phyloP scores from a whole-genome alignment of 305 asterid species.

The Andrographis paniculata region DNA sequence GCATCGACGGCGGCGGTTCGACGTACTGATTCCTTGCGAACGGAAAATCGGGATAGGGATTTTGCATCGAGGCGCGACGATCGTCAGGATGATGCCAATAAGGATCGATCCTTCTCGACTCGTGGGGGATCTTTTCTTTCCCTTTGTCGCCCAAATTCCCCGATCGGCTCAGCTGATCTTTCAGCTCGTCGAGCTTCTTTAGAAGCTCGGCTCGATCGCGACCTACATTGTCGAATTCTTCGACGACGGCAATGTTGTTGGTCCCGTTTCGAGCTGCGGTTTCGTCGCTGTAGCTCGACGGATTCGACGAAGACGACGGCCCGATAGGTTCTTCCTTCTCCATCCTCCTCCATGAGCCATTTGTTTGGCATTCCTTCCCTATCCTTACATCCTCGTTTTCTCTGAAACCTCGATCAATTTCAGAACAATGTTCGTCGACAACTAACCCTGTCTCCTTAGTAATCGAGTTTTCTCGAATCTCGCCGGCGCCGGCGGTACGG shows the following conservation, averaged over 20 bases:
- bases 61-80: slow-evolving; percentile 22
- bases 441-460: too few relatives aligned
- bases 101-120: slow-evolving; percentile 31
- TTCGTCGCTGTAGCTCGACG: slow-evolving; percentile 24
- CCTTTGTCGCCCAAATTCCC: slow-evolving; percentile 43
- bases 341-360: slow-evolving; percentile 28
- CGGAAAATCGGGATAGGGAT: slow-evolving; percentile 21
- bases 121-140: slow-evolving; percentile 39
- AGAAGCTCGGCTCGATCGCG: slow-evolving; percentile 55
- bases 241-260: slow-evolving; percentile 26
- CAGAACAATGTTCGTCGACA: too few relatives aligned
- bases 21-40: slow-evolving; percentile 19
- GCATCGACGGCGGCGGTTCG: slow-evolving; percentile 31
- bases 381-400: not conserved
- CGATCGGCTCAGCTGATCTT: slow-evolving; percentile 46
- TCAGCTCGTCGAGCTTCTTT: slow-evolving; percentile 61
- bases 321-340: slow-evolving; percentile 27
- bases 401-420: too few relatives aligned
- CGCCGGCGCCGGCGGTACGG: too few relatives aligned
- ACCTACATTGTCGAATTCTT: slow-evolving; percentile 29
- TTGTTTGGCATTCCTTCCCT: slow-evolving; percentile 25
- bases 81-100: slow-evolving; percentile 27
- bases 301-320: slow-evolving; percentile 19
- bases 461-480: too few relatives aligned
- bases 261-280: slow-evolving; percentile 25